phyloP scores from a whole-genome alignment of 1,139 yeast species.

The Saccharomycopsis hybrid region DNA sequence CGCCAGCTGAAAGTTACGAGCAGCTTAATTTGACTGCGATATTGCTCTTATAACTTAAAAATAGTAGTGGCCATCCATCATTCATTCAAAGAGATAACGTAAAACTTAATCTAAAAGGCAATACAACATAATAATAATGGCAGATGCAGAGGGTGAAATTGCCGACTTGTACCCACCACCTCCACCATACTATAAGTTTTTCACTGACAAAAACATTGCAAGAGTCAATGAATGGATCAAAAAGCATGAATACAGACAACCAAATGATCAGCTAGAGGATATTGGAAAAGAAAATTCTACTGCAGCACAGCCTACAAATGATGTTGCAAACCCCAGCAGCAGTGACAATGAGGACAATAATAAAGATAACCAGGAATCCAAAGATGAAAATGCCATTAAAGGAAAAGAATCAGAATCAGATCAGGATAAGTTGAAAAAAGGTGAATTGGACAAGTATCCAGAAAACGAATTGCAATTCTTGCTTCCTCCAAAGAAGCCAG shows the following conservation, averaged over 20 bases:
- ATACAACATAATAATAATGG: constrained; percentile 3
- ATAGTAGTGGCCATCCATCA: too few species aligned
- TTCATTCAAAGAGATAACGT: too few species aligned
- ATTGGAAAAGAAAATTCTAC: too few species aligned
- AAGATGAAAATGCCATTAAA: not conserved
- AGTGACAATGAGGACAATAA: constrained; percentile 19
- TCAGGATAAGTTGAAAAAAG: constrained; percentile 13
- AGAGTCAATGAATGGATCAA: constrained; percentile 30
- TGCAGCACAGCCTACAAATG: too few species aligned
- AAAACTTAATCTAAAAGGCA: too few species aligned
- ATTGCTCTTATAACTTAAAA: too few species aligned
- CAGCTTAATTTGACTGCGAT: too few species aligned
- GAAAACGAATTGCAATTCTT: constrained; percentile 40
- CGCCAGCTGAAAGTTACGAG: too few species aligned
- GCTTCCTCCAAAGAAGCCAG: constrained; percentile 62
- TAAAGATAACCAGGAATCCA: constrained; percentile 19
- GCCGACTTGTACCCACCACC: constrained; percentile 83
- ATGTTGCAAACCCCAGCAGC: constrained; percentile 10
- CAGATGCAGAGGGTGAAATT: constrained; percentile 14
- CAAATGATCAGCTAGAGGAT: too few species aligned
- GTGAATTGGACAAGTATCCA: constrained; percentile 14
- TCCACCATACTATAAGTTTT: constrained; percentile 65
- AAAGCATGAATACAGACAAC: constrained; percentile 14
- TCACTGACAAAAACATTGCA: constrained; percentile 54
- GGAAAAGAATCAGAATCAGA: not conserved